Evolutionary conservation across 345 rosid genomes (phyloP).

Genomic region (Brassica cretica): DNA sequence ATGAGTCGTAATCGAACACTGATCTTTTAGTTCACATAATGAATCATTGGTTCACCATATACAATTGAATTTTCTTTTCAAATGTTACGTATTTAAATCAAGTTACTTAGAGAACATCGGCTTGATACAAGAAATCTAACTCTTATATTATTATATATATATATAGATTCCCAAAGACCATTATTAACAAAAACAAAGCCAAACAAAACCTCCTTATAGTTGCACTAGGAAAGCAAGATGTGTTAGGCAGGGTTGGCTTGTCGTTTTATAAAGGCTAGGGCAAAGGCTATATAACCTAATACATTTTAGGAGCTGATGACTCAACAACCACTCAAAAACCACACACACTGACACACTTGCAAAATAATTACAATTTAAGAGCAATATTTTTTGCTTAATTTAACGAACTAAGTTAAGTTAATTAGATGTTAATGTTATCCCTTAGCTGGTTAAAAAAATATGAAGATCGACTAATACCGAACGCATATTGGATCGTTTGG

Average conservation of each 20-base stretch:
- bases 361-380: conserved; percentile 13
- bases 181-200: background rate
- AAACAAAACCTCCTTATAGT: conserved; percentile 8
- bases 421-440: background rate
- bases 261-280: conserved; percentile 32
- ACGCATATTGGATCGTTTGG: background rate
- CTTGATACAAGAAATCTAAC: conserved; percentile 2
- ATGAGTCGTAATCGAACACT: background rate
- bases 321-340: conserved; percentile 45
- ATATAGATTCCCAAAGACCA: background rate
- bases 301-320: conserved; percentile 37
- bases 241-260: conserved; percentile 34
- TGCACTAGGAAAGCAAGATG: conserved; percentile 35
- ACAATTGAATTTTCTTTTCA: background rate
- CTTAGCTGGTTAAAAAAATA: background rate
- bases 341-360: conserved; percentile 32
- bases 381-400: background rate
- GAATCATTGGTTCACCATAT: background rate
- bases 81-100: background rate
- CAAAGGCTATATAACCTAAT: conserved; percentile 26
- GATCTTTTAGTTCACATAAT: background rate
- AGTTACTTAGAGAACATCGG: background rate
- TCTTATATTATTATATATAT: background rate
- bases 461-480: background rate
- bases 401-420: background rate